These are phyloP conservation scores for Colletotrichum chrysophilum DNA, from an alignment of 2,329 filamentous ascomycete species.

Conservation along the genomic window DNA sequence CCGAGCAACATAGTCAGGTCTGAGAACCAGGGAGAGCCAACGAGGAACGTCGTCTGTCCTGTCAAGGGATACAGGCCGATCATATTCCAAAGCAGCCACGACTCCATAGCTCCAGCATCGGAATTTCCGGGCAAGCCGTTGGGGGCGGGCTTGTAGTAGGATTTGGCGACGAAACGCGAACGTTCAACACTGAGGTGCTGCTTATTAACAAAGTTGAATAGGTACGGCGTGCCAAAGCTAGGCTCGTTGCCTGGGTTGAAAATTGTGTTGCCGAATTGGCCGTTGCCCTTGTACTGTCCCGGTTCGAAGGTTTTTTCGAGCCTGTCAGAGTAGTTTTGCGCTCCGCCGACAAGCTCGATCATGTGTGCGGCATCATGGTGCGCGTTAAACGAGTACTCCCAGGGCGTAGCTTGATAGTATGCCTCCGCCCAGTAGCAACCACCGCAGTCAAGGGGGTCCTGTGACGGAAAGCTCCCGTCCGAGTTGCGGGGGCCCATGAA, in stretches of 20 bases:
- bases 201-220: constrained; percentile 70
- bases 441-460: constrained; percentile 63
- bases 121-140: constrained; percentile 71
- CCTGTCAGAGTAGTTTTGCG: constrained; percentile 57
- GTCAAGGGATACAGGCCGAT: constrained; percentile 72
- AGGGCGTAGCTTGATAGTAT: constrained; percentile 64
- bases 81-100: constrained; percentile 72
- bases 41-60: constrained; percentile 70
- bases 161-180: constrained; percentile 63
- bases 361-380: constrained; percentile 67
- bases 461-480: constrained; percentile 52
- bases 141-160: constrained; percentile 60
- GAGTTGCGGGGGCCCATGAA: constrained; percentile 68
- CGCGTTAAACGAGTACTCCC: constrained; percentile 73
- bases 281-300: constrained; percentile 45
- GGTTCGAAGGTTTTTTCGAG: constrained; percentile 66
- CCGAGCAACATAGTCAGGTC: constrained; percentile 65
- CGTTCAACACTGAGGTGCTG: constrained; percentile 66
- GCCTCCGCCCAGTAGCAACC: constrained; percentile 70
- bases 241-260: constrained; percentile 75
- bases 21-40: constrained; percentile 68
- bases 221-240: constrained; percentile 69
- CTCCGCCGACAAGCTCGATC: constrained; percentile 60
- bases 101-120: constrained; percentile 77
- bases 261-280: constrained; percentile 56